Evolutionary conservation across 371 early-diverging fungal species (phyloP).

Genomic region (Globomyces sp.): DNA sequence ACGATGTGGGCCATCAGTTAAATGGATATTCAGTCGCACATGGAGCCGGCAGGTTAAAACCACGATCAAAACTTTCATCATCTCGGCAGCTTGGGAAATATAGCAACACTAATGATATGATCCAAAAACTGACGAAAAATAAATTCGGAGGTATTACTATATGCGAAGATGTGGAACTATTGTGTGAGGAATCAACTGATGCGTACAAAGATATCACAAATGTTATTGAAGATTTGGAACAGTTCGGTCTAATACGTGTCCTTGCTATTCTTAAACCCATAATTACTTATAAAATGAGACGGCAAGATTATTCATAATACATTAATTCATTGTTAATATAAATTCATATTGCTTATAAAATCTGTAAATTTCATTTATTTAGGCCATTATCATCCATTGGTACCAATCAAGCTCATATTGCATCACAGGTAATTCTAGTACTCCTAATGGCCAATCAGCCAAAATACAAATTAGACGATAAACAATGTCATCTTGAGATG

Average conservation of each 20-base stretch:
- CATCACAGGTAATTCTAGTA: too few species aligned
- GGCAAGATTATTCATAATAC: too few species aligned
- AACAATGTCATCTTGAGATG: too few species aligned
- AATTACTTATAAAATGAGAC: slow-evolving; percentile 54
- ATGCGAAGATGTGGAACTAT: slow-evolving; percentile 49
- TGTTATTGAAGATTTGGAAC: slow-evolving; percentile 46
- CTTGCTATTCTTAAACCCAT: slow-evolving; percentile 51
- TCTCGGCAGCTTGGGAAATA: slow-evolving; percentile 18
- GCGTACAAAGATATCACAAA: slow-evolving; percentile 56
- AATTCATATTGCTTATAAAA: too few species aligned
- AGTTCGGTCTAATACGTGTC: slow-evolving; percentile 36
- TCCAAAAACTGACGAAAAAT: slow-evolving; percentile 32
- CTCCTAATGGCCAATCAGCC: too few species aligned
- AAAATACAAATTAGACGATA: too few species aligned
- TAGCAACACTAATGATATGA: not conserved
- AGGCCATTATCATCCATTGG: too few species aligned
- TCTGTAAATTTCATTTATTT: too few species aligned
- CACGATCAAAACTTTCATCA: slow-evolving; percentile 44
- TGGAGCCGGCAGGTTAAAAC: slow-evolving; percentile 52
- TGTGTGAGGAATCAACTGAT: slow-evolving; percentile 55
- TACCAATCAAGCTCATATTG: too few species aligned
- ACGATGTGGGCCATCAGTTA: slow-evolving; percentile 2
- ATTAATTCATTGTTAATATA: too few species aligned
- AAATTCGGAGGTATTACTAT: slow-evolving; percentile 49
- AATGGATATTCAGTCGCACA: slow-evolving; percentile 53